phyloP scores from a whole-genome alignment of 768 basidiomycete species.

The Podaxis rugospora region DNA sequence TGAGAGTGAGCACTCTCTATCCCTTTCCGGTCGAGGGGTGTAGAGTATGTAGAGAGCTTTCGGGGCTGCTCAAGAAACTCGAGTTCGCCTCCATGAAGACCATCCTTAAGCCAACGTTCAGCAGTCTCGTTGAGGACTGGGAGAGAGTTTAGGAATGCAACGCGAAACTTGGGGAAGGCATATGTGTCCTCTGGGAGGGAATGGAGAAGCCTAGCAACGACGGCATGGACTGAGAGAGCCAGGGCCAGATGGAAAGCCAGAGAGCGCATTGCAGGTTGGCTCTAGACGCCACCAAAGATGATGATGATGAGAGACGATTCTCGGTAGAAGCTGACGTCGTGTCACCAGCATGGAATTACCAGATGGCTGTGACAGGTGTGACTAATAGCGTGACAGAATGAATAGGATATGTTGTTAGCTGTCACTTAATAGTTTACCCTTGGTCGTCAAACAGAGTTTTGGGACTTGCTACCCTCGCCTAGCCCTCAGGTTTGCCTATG shows the following conservation, averaged over 20 bases:
- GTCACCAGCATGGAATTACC: neutral
- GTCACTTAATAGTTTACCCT: neutral
- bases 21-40: constrained; percentile 43
- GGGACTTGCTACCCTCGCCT: neutral
- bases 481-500: constrained; percentile 4
- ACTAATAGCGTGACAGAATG: neutral
- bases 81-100: constrained; percentile 67
- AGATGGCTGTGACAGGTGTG: neutral
- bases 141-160: constrained; percentile 75
- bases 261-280: constrained; percentile 22
- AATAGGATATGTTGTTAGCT: neutral
- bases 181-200: constrained; percentile 76
- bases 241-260: constrained; percentile 22
- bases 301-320: neutral
- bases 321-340: constrained; percentile 3
- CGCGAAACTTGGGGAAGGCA: constrained; percentile 79
- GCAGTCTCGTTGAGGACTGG: constrained; percentile 73
- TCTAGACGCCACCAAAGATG: constrained; percentile 11
- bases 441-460: constrained; percentile 5
- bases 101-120: constrained; percentile 66
- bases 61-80: constrained; percentile 74
- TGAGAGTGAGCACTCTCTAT: constrained; percentile 50
- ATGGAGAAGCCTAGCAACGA: constrained; percentile 48
- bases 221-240: constrained; percentile 22
- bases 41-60: constrained; percentile 36